These are phyloP conservation scores for Herpotrichia juniperi DNA, from an alignment of 2,329 filamentous ascomycete species.

Conservation along the genomic window DNA sequence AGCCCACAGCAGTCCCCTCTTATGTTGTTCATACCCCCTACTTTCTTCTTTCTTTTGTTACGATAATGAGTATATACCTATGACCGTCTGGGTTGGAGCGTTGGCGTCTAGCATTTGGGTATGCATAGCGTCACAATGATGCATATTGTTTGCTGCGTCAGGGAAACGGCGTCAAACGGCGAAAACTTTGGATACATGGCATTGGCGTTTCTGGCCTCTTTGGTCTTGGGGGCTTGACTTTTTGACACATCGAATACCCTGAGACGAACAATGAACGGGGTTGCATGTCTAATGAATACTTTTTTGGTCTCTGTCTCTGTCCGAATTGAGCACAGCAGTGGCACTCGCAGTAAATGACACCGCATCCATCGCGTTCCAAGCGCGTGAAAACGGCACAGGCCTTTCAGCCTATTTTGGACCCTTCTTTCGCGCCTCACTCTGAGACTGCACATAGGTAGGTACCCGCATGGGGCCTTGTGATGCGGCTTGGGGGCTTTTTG, in stretches of 20 bases:
- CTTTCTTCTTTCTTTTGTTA: slow-evolving; percentile 3
- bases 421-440: neutral
- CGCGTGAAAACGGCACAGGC: neutral
- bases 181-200: neutral
- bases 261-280: slow-evolving; percentile 27
- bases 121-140: slow-evolving; percentile 24
- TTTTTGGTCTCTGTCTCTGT: neutral
- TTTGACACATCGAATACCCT: slow-evolving; percentile 12
- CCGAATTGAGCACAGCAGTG: neutral
- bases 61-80: slow-evolving; percentile 1
- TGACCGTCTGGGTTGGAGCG: slow-evolving; percentile 21
- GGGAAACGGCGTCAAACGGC: neutral
- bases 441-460: neutral
- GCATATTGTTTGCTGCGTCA: slow-evolving; percentile 28
- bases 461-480: neutral
- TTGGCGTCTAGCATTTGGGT: slow-evolving; percentile 24
- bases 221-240: neutral
- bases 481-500: neutral
- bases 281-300: slow-evolving; percentile 7
- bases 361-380: neutral
- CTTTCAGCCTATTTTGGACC: neutral
- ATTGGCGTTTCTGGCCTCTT: slow-evolving; percentile 2
- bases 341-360: neutral
- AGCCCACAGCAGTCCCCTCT: slow-evolving; percentile 12
- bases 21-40: slow-evolving; percentile 9